Percentiles rank a stretch among this genome's conserved stretches.
These are phyloP conservation scores for Trichoderma oligosporum DNA, from an alignment of 2,329 filamentous ascomycete genomes.

Conservation along the genomic window DNA sequence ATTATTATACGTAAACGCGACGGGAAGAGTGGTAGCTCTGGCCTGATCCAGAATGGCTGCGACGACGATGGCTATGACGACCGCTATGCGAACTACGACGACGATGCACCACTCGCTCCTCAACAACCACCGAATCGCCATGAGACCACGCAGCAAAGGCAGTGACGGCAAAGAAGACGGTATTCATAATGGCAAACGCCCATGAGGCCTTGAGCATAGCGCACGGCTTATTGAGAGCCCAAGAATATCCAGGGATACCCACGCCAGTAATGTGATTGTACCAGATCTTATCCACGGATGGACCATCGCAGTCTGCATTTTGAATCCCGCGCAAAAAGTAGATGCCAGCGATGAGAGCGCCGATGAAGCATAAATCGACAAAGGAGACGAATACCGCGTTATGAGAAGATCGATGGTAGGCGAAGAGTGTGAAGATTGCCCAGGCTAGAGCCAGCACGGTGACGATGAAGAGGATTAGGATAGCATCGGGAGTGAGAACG, in stretches of 20 bases:
- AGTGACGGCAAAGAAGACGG: conserved; percentile 75
- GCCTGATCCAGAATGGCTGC: conserved; percentile 37
- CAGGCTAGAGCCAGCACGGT: conserved; percentile 60
- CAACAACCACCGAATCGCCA: conserved; percentile 48
- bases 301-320: conserved; percentile 62
- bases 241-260: conserved; percentile 48
- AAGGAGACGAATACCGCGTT: conserved; percentile 60
- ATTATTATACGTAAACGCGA: conserved; percentile 46
- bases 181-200: conserved; percentile 86
- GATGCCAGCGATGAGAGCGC: conserved; percentile 60
- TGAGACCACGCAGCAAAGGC: conserved; percentile 63
- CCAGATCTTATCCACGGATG: conserved; percentile 48
- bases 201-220: conserved; percentile 89
- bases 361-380: conserved; percentile 59
- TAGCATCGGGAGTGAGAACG: conserved; percentile 56
- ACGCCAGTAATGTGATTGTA: conserved; percentile 60
- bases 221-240: conserved; percentile 70
- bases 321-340: conserved; percentile 58
- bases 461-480: conserved; percentile 66
- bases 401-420: conserved; percentile 58
- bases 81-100: too few relatives aligned
- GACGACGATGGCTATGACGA: conserved; percentile 41
- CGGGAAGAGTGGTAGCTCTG: conserved; percentile 49
- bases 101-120: conserved; percentile 24
- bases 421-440: conserved; percentile 62